Base-by-base conservation (phyloP, 768 basidiomycete species). In the Naganishia friedmannii region DNA sequence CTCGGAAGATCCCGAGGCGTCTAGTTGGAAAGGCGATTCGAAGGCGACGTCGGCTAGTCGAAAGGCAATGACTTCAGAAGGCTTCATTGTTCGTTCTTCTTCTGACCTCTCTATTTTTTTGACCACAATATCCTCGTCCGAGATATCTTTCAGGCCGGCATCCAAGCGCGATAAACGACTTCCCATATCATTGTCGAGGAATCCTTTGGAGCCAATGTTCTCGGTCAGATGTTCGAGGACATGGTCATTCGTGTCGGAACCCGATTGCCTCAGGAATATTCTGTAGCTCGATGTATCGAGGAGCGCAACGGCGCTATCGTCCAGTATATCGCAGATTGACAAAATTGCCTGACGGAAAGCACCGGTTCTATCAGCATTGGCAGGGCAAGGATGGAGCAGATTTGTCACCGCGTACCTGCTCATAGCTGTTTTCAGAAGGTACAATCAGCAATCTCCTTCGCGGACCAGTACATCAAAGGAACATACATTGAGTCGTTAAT, bases 281-380 rank as follows among this genome's bases (percentile, higher is more conserved):
- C 77, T 73, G 42, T 74, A 80, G 26, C 78, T 74, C n/a, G 75
- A 75, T 51, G 77, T 63, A 28, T 74, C 69, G 23, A 80, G 65
- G 2, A 78, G 71, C 19, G 70, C 74, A 1, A 80, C 73, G 0
- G 75, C 73, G 53, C 77, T 75, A 5, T 77, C 77, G 5, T 70
- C 72, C 13, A 80, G 65, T 1, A 80, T 69, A 1, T 55, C 58
- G 0, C 75, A 69, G 0, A 80, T 63, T 0, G 79, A 76, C 1
- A 66, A 51, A 8, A 76, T 76, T 0, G 75, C 75, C 56, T 80
- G 53, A 53, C 48, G 23, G 17, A 34, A 31, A 21, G 23, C 23
- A 31, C 54, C 42, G 58, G 26, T 66, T 53, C 31, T 6, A 26
- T n/a, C 32, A 66, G 32, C 53, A 66, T 28, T 5, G 7, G 12